Evolutionary conservation across 768 basidiomycete genomes (phyloP), one percentile per base, ranked within the genome.

Genomic region (Amanita thiersii): DNA sequence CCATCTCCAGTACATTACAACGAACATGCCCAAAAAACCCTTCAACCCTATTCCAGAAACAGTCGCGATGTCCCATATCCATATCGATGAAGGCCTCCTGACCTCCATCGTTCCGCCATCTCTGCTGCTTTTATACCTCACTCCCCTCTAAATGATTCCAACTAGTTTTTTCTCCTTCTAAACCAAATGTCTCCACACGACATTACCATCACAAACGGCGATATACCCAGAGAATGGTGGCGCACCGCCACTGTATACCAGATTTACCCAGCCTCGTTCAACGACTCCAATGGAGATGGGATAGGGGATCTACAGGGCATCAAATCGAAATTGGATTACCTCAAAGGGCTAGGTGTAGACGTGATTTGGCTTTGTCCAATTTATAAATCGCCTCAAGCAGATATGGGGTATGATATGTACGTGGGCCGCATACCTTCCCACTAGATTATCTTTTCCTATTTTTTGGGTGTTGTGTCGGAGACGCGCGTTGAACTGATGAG

Each of bases 391-490:
- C 83, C 81, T 0, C 62, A 75, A 42, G 75, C 72, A 2, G 82
- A 86, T 57, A 83, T 84, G 80, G 82, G 80, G 5, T 82, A 83
- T 45, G 79, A 81, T 51, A 81, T 80, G 77, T 78, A 36, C 11
- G 34, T 40, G 4, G n/a, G n/a, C n/a, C n/a, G n/a, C n/a, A n/a
- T n/a, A n/a, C n/a, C 28, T 7, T 10, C n/a, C 26, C 14, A 10
- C 20, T 43, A 37, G 28, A 30, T 29, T n/a, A 25, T n/a, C 25
- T 31, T 11, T 6, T 4, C 21, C 11, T 40, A 21, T 14, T 33
- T n/a, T n/a, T n/a, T n/a, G n/a, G n/a, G n/a, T 17, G n/a, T 41
- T 19, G 30, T 44, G 24, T 15, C 11, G 26, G 20, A n/a, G 9
- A 11, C n/a, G n/a, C n/a, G n/a, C n/a, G n/a, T n/a, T n/a, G n/a